Base-by-base conservation (phyloP, 768 basidiomycete genomes). In the Lentinus tigrinus region DNA sequence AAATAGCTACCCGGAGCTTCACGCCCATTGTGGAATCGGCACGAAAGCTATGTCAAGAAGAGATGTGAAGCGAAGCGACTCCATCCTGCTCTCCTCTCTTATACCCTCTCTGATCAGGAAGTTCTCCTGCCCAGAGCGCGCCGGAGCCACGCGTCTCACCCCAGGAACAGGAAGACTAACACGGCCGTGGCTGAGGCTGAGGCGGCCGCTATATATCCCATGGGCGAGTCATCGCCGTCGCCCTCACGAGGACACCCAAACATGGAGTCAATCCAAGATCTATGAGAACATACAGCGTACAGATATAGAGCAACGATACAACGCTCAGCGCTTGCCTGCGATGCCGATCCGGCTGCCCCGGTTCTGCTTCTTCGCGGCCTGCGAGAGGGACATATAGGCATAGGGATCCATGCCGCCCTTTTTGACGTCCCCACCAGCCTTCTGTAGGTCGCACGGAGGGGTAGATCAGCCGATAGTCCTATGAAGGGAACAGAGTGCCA, bases 351-450 rank as follows among this genome's bases (percentile, higher is more conserved):
- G 72, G 39, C 73, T 70, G 9, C 74, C 73, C 17, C 80, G 63
- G 52, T 74, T 81, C 58, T 77, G 78, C 60, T 81, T 83, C 74
- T 90, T 93, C 38, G 89, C 85, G 47, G 92, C 91, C 70, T 95
- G 89, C 21, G 85, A 83, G 52, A 99, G 76, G 7, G 93, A 77
- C 34, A 99, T 70, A 71, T 98, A 99, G 17, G 93, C 93, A 70
- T 93, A 98, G 4, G 97, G 97, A 69, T 97, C 95, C 52, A 93
- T 72, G 16, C 89, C 88, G 40, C 84, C 83, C 70, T 85, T 91
- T 74, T 93, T 95, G 71, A 97, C 78, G 70, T 98, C 97, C 8
- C 97, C 97, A 31, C 91, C 92, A 23, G 95, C 97, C 77, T 87
- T 91, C 96, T 98, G 72, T 52, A 61, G 38, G 66, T 31, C 27